Conservation (phyloP, 2,329 filamentous ascomycete species). For the Clarireedia sp. region DNA sequence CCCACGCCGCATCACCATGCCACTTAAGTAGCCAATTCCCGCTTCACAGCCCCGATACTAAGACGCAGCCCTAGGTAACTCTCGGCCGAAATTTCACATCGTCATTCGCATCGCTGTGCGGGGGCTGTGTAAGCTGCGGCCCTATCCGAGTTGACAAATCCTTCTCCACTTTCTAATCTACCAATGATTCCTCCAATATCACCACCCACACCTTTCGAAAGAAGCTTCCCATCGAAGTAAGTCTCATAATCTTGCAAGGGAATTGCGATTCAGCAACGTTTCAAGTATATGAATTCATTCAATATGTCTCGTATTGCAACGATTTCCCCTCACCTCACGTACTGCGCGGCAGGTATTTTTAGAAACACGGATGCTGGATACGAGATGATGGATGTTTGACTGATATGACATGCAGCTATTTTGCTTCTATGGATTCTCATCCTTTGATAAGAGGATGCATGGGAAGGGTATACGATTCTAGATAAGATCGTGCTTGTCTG, state of each 20-base stretch:
- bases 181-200: neutral
- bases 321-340: neutral
- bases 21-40: too few species aligned
- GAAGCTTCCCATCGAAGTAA: neutral
- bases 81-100: too few species aligned
- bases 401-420: neutral
- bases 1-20: too few species aligned
- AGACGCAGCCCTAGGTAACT: too few species aligned
- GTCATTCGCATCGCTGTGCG: too few species aligned
- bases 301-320: neutral
- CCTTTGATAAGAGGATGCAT: too few species aligned
- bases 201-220: neutral
- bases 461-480: too few species aligned
- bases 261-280: neutral
- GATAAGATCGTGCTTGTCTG: too few species aligned
- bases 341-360: neutral
- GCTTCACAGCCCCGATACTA: too few species aligned
- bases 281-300: neutral
- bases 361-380: neutral
- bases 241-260: neutral
- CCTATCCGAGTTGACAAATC: neutral
- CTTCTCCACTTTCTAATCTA: too few species aligned
- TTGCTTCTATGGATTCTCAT: too few species aligned
- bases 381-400: neutral
- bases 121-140: neutral